Evolutionary conservation across 306 rosid species (phyloP), one percentile per base, ranked within the genome.

Genomic region (Mucuna pruriens): DNA sequence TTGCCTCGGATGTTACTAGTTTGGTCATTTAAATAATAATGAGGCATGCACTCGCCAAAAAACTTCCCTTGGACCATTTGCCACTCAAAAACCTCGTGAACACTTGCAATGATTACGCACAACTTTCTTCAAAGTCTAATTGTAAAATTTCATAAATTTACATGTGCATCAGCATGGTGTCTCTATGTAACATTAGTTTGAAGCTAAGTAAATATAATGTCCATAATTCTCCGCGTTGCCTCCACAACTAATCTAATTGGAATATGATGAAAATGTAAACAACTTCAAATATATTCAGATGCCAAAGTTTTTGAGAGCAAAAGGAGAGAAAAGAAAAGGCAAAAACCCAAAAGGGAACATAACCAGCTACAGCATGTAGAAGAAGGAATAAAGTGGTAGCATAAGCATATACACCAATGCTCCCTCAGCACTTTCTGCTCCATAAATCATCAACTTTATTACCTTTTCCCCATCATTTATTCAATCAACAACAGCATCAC

Each of bases 381-480:
- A 44, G 40, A 64, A 55, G 62, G 88, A 71, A 87, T 87, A 85
- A 85, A 85, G 86, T 40, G 45, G 33, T 4, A 51, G 48, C 79
- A 64, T 64, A 29, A 46, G 79, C 79, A 80, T 85, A 62, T 80
- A 16, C 79, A 20, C 64, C 71, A 63, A 51, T 44, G 13, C 64
- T 65, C 16, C 70, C 48, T 26, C 58, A 3, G 7, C 76, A 54
- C 80, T 79, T 79, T 79, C 72, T n/a, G 7, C 60, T 63, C 7
- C 82, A 79, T 75, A 84, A 75, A 44, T 1, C 25, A 34, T 45
- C 34, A 55, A 46, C 79, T 83, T 85, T 74, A 74, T 58, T 49
- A 58, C 4, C 38, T 25, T 13, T 45, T 38, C 33, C 67, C 75
- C 46, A 36, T 73, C 65, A 7, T 46, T 73, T 72, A 57, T 57